Evolutionary conservation across 306 rosid species (phyloP).

Genomic region (Fragaria vesca): DNA sequence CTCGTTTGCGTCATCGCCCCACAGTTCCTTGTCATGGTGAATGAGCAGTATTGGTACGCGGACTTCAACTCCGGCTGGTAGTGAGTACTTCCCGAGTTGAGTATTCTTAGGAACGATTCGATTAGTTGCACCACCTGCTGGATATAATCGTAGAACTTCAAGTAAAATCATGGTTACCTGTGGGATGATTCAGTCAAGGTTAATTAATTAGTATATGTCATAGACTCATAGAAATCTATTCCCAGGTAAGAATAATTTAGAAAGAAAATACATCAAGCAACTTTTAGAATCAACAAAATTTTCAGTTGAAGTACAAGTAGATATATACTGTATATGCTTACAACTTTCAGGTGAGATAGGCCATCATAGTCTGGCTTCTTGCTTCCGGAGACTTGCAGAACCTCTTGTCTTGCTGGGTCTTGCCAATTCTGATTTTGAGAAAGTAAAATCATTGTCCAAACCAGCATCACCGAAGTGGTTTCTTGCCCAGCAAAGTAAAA

Average conservation of each 20-base stretch:
- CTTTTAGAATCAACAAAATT: background rate
- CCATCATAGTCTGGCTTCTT: slow-evolving; percentile 23
- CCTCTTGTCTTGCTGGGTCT: slow-evolving; percentile 34
- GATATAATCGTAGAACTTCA: too few species aligned
- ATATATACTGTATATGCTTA: background rate
- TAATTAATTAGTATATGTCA: background rate
- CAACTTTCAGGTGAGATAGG: slow-evolving; percentile 20
- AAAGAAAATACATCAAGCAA: background rate
- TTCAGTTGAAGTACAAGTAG: too few species aligned
- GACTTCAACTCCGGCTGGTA: too few species aligned
- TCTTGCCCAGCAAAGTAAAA: slow-evolving; percentile 45
- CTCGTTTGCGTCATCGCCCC: too few species aligned
- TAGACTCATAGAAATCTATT: background rate
- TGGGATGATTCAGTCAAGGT: background rate
- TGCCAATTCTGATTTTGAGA: slow-evolving; percentile 25
- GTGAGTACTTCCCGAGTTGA: too few species aligned
- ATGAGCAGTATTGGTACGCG: too few species aligned
- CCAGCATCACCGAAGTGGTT: slow-evolving; percentile 29
- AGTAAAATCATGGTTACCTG: slow-evolving; percentile 9
- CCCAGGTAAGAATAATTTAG: background rate
- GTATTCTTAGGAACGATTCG: too few species aligned
- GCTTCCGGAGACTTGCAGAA: slow-evolving; percentile 20
- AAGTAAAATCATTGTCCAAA: slow-evolving; percentile 34
- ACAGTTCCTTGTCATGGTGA: too few species aligned
- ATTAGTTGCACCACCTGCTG: too few species aligned